phyloP scores from a whole-genome alignment of 2,329 filamentous ascomycete species.

The Emmonsiellopsis sp. region DNA sequence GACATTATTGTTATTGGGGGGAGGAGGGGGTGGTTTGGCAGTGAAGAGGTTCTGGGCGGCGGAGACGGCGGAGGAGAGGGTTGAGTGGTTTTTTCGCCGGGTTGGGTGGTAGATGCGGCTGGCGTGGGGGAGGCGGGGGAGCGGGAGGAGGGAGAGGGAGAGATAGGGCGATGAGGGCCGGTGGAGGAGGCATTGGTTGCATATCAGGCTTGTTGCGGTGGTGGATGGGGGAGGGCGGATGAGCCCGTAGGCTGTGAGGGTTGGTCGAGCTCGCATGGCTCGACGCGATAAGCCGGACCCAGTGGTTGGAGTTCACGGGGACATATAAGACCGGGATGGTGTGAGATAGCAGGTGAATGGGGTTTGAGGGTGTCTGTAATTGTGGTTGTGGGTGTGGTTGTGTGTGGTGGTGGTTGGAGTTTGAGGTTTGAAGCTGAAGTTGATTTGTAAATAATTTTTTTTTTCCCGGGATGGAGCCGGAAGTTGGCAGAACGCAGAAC shows the following conservation, averaged over 20 bases:
- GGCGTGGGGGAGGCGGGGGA: slow-evolving; percentile 11
- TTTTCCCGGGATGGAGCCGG: not conserved
- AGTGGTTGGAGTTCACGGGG: not conserved
- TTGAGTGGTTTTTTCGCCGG: slow-evolving; percentile 29
- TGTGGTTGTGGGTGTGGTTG: not conserved
- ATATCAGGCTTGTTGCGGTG: slow-evolving; percentile 22
- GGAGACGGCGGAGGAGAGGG: slow-evolving; percentile 38
- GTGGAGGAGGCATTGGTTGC: slow-evolving; percentile 30
- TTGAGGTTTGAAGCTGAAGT: not conserved
- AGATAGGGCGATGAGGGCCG: not conserved
- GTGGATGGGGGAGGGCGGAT: slow-evolving; percentile 20
- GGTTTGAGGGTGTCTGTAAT: not conserved
- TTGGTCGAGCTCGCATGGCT: slow-evolving; percentile 30
- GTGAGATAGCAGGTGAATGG: not conserved
- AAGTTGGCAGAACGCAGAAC: not conserved
- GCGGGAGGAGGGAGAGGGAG: slow-evolving; percentile 18
- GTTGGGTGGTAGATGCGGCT: slow-evolving; percentile 32
- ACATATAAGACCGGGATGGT: not conserved
- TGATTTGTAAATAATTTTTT: slow-evolving; percentile 5
- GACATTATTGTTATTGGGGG: not conserved
- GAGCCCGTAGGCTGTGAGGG: slow-evolving; percentile 28
- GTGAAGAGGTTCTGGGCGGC: slow-evolving; percentile 44
- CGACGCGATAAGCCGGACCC: not conserved
- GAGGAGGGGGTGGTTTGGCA: slow-evolving; percentile 23
- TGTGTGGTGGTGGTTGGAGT: not conserved